A percentile compares a stretch with the other conserved stretches of the same genome.
Evolutionary conservation across 2,329 filamentous ascomycete species (phyloP).

Genomic region (Aspergillus persii): DNA sequence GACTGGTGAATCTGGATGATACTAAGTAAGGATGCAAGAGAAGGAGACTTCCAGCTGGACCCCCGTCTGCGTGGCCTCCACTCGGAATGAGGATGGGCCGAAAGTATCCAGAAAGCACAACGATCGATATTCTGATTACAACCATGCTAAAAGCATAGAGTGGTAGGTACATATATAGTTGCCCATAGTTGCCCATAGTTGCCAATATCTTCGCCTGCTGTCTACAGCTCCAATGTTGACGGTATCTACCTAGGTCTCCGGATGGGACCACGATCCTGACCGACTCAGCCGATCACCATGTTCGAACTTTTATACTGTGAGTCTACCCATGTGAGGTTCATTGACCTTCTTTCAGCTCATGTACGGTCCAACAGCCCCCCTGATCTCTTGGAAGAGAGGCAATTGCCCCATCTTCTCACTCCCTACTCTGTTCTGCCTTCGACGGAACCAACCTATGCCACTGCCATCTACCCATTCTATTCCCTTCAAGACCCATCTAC

Average conservation of each 20-base stretch:
- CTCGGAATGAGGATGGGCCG: not conserved
- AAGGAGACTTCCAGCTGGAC: not conserved
- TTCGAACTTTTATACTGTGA: conserved; percentile 56
- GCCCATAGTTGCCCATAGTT: no score
- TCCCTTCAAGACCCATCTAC: conserved; percentile 50
- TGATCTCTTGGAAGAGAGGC: conserved; percentile 45
- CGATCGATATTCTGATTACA: conserved; percentile 12
- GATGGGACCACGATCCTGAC: conserved; percentile 60
- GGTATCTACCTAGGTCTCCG: conserved; percentile 39
- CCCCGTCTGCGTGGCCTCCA: conserved; percentile 31
- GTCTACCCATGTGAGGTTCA: conserved; percentile 9
- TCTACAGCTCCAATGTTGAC: not conserved
- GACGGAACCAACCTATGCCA: conserved; percentile 53
- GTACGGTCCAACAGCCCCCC: conserved; percentile 38
- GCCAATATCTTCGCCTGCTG: not conserved
- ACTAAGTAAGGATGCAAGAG: not conserved
- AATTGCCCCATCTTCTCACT: conserved; percentile 37
- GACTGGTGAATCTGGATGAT: not conserved
- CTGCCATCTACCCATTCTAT: conserved; percentile 56
- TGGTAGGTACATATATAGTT: conserved; percentile 33
- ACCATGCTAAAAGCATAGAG: conserved; percentile 47
- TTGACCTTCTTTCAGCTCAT: conserved; percentile 9
- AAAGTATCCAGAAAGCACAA: not conserved
- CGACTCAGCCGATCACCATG: conserved; percentile 49
- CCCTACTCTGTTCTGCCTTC: conserved; percentile 49